These are phyloP conservation scores for Trametes sp. DNA, from an alignment of 1,284 basidiomycete genomes.

Conservation along the genomic window DNA sequence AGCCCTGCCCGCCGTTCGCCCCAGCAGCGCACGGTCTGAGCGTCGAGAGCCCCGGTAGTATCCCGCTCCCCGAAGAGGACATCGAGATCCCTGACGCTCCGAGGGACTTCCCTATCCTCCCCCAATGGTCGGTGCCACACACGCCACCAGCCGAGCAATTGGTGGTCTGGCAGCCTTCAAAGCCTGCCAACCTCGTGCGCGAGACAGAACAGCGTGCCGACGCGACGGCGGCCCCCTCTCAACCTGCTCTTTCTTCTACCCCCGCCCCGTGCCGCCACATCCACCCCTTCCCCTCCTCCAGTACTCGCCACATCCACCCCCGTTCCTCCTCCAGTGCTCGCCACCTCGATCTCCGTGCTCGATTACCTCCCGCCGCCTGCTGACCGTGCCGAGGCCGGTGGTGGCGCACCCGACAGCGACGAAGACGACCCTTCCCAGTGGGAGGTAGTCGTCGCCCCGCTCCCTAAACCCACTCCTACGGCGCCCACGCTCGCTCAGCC, in stretches of 20 bases:
- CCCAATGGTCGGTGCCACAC: too few relatives aligned
- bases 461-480: neutral
- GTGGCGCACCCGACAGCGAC: neutral
- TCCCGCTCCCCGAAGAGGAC: neutral
- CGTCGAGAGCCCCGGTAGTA: neutral
- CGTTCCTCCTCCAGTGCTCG: neutral
- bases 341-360: neutral
- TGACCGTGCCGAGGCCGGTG: neutral
- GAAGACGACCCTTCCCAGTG: constrained; percentile 5
- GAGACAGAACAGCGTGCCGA: too few relatives aligned
- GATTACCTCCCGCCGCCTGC: neutral
- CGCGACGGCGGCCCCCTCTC: too few relatives aligned
- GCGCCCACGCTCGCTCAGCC: neutral
- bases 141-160: too few relatives aligned
- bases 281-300: neutral
- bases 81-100: neutral
- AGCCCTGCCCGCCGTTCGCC: neutral
- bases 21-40: neutral
- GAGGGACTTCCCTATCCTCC: too few relatives aligned
- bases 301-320: neutral
- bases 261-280: too few relatives aligned
- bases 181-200: too few relatives aligned
- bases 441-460: constrained; percentile 2
- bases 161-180: too few relatives aligned
- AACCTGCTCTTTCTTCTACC: neutral